Conservation (phyloP, 306 rosid genomes). For the Oxytropis ochrocephala region DNA sequence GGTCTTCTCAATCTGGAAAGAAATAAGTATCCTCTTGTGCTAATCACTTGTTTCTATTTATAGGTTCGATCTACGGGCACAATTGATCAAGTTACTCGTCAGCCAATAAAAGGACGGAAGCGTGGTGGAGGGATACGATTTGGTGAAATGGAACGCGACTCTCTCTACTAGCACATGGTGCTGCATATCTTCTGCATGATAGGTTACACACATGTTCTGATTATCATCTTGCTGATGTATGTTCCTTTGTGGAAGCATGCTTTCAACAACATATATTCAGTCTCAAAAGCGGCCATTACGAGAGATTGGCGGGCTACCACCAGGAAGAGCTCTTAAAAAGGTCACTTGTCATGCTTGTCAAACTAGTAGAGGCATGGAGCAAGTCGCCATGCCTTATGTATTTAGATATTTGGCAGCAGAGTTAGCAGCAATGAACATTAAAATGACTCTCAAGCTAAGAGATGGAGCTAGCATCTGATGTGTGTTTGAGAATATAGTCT, state of each 20-base stretch:
- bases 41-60: not conserved
- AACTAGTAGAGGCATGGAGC: slow-evolving; percentile 84
- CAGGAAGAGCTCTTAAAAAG: slow-evolving; percentile 48
- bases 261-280: slow-evolving; percentile 50
- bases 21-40: not conserved
- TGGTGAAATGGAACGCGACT: slow-evolving; percentile 98
- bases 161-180: slow-evolving; percentile 98
- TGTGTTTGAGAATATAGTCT: not conserved
- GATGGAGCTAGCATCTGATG: slow-evolving; percentile 32
- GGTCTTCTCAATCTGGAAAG: not conserved
- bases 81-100: slow-evolving; percentile 69
- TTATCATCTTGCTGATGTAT: slow-evolving; percentile 85
- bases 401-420: slow-evolving; percentile 90
- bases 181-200: slow-evolving; percentile 83
- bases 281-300: slow-evolving; percentile 41
- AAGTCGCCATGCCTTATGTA: slow-evolving; percentile 90
- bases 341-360: slow-evolving; percentile 67
- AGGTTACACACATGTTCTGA: slow-evolving; percentile 93
- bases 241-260: slow-evolving; percentile 85
- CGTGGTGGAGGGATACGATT: slow-evolving; percentile 95
- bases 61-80: slow-evolving; percentile 95
- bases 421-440: slow-evolving; percentile 92
- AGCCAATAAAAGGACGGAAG: slow-evolving; percentile 88
- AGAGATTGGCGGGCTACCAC: slow-evolving; percentile 60
- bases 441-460: slow-evolving; percentile 62